Evolutionary conservation across 164 flowering plant species (phyloP), one percentile per base, ranked within the genome.

Genomic region (Chimonanthus salicifolius): DNA sequence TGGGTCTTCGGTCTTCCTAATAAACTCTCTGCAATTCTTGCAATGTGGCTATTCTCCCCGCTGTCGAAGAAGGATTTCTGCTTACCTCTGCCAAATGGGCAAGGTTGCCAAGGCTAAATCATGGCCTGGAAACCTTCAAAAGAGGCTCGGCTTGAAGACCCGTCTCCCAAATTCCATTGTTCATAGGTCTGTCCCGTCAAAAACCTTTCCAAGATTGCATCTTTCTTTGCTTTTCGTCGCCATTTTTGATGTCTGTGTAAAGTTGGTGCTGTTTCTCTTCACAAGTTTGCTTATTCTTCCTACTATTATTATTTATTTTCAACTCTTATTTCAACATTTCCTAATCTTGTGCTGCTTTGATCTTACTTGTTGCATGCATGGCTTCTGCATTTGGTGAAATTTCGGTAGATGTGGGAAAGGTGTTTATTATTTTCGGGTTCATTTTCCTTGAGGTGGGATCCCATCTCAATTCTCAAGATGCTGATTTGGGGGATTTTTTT

Each of bases 51-150:
- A 20, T 20, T 20, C 21, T 20, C 21, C 21, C 0, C 21, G 21
- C 49, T 70, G 48, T 51, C 62, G 68, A 50, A 68, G 75, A 75
- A 60, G 70, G 73, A 76, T 79, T 76, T 75, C 77, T 63, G 74
- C 69, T 70, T 66, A 58, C 69, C 73, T 73, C 74, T 76, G 74
- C 75, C 77, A 76, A 67, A 76, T 79, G 82, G 81, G 79, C 76
- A 63, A 51, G 64, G 63, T 47, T 10, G 67, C 60, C 66, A 65
- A 10, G 49, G 21, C 69, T 64, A 11, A 58, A n/a, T 62, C 71
- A 69, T 70, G 73, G 64, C 75, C 33, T 68, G 72, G 46, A 47
- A 67, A 70, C 71, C 71, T 65, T 71, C 75, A 50, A 62, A 74
- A 71, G 75, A 67, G 77, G 65, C 51, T 33, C 16, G 46, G 68